A percentile compares a stretch with the other conserved stretches of the same genome.
phyloP scores from a whole-genome alignment of 805 yeast genomes.

The Candida chauliodis region DNA sequence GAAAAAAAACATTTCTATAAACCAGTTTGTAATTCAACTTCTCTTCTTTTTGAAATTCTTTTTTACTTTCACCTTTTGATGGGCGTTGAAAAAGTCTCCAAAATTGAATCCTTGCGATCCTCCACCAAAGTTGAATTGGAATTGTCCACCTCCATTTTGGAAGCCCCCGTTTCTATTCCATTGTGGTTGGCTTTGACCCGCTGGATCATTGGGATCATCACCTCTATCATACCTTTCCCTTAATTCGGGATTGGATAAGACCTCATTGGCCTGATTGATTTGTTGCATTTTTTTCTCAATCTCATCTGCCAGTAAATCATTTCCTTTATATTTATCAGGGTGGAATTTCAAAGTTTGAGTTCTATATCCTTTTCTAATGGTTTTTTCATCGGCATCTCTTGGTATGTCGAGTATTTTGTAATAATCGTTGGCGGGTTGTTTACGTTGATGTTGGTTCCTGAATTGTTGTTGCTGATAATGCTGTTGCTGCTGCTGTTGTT shows the following conservation, averaged over 20 bases:
- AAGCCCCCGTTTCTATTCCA: conserved; percentile 9
- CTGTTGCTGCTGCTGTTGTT: conserved; percentile 26
- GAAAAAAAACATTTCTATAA: too few relatives aligned
- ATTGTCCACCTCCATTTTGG: conserved; percentile 7
- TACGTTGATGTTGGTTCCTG: conserved; percentile 26
- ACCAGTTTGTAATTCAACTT: neutral
- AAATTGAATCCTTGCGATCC: conserved; percentile 15
- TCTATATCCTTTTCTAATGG: conserved; percentile 79
- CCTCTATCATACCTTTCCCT: conserved; percentile 66
- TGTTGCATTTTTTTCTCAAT: conserved; percentile 86
- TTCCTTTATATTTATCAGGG: conserved; percentile 82
- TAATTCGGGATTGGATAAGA: conserved; percentile 62
- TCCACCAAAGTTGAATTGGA: conserved; percentile 11
- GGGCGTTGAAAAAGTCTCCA: conserved; percentile 8
- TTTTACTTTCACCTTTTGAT: conserved; percentile 14
- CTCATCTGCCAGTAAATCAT: conserved; percentile 60
- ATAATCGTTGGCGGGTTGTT: conserved; percentile 57
- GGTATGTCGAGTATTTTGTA: conserved; percentile 73
- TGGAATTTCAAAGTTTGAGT: conserved; percentile 76
- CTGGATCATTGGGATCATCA: conserved; percentile 47
- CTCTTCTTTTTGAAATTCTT: conserved; percentile 12
- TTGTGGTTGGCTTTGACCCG: conserved; percentile 13
- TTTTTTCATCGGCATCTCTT: conserved; percentile 62
- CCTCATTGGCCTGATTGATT: conserved; percentile 90
- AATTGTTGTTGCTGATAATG: too few relatives aligned